Evolutionary conservation across 1,139 yeast genomes (phyloP).

Genomic region (Neolecta irregularis): DNA sequence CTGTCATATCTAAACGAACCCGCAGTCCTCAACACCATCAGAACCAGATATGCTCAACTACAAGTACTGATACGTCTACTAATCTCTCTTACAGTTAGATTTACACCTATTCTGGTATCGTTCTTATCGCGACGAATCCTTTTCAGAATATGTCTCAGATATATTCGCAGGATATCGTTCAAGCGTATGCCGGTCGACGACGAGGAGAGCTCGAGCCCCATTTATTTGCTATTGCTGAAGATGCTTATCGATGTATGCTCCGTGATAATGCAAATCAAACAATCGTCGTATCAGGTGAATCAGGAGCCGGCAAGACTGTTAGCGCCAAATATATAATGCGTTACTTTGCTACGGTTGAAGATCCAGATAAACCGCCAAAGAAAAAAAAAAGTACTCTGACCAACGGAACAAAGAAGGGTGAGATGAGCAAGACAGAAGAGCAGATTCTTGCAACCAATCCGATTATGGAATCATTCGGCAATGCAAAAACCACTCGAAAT

Average conservation of each 20-base stretch:
- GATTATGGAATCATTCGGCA: conserved; percentile 97
- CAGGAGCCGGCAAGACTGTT: conserved; percentile 98
- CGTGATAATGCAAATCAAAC: conserved; percentile 77
- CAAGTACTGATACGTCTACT: conserved; percentile 37
- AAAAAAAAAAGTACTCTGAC: no score
- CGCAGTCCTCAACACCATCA: conserved; percentile 79
- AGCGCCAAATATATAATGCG: conserved; percentile 96
- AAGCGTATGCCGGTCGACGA: conserved; percentile 81
- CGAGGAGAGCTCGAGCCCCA: conserved; percentile 95
- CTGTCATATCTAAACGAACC: conserved; percentile 91
- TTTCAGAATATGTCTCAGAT: conserved; percentile 83
- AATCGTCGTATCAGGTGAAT: conserved; percentile 92
- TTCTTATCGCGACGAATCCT: conserved; percentile 90
- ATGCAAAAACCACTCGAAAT: conserved; percentile 92
- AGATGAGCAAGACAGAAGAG: conserved; percentile 75
- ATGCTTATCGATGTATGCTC: conserved; percentile 91
- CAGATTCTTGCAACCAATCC: conserved; percentile 96
- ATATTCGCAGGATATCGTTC: conserved; percentile 81
- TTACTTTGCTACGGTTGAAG: conserved; percentile 90
- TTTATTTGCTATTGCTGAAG: conserved; percentile 93
- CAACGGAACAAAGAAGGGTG: conserved; percentile 22
- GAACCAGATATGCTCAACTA: conserved; percentile 62
- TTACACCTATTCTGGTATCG: conserved; percentile 93
- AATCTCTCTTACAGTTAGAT: conserved; percentile 25
- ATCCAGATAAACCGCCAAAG: conserved; percentile 30